Conservation (phyloP, 1,284 basidiomycete genomes). For the Ceratobasidium sp. region DNA sequence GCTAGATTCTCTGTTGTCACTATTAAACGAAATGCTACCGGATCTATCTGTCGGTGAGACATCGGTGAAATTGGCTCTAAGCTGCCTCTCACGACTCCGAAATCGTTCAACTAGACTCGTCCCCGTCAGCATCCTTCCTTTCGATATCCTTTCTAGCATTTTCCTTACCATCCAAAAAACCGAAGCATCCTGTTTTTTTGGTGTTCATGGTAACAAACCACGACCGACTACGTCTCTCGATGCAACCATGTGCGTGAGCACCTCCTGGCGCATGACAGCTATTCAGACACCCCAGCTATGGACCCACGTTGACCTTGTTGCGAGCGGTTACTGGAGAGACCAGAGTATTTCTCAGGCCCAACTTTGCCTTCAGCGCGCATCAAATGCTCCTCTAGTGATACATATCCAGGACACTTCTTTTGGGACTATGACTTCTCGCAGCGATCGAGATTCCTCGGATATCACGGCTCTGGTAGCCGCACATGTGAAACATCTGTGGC, state of each 20-base stretch:
- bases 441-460: no score
- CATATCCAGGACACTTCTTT: constrained; percentile 10
- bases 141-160: constrained; percentile 11
- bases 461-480: no score
- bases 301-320: constrained; percentile 23
- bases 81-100: constrained; percentile 19
- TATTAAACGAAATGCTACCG: neutral
- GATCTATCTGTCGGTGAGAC: neutral
- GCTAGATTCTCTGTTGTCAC: neutral
- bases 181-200: neutral
- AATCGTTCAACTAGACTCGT: constrained; percentile 9
- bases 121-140: neutral
- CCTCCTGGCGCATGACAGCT: constrained; percentile 2
- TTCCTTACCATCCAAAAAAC: neutral
- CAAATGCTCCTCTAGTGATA: neutral
- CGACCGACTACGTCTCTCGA: neutral
- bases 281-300: neutral
- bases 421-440: no score
- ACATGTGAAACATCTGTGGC: no score
- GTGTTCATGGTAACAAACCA: neutral
- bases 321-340: neutral
- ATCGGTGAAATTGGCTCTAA: neutral
- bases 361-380: neutral
- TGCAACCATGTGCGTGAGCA: neutral
- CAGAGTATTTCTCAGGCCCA: neutral